Conservation (phyloP, 1,139 yeast species). For the Magnusiomyces magnusii region DNA sequence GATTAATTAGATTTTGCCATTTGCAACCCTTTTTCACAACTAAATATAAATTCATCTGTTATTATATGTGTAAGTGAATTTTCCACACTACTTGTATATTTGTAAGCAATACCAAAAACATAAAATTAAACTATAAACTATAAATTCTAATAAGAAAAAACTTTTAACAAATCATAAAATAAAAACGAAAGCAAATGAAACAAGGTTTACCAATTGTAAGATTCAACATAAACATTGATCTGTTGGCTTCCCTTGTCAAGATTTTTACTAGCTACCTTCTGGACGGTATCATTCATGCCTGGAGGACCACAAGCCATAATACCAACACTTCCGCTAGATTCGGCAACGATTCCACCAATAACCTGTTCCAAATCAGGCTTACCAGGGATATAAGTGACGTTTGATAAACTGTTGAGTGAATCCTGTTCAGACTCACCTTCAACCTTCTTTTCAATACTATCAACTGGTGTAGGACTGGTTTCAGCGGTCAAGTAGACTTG, state of each 20-base stretch:
- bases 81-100: too few species aligned
- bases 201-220: constrained; percentile 34
- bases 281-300: constrained; percentile 33
- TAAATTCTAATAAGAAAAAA: too few species aligned
- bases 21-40: too few species aligned
- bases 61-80: too few species aligned
- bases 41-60: too few species aligned
- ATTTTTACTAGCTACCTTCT: constrained; percentile 25
- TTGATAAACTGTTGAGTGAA: not conserved
- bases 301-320: constrained; percentile 37
- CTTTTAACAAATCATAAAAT: not conserved
- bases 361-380: constrained; percentile 10
- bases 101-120: too few species aligned
- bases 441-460: not conserved
- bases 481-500: constrained; percentile 28
- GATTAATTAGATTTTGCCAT: too few species aligned
- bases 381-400: not conserved
- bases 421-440: not conserved
- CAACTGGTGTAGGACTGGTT: not conserved
- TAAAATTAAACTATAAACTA: too few species aligned
- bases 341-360: constrained; percentile 3
- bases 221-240: constrained; percentile 37
- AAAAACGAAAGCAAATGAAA: not conserved
- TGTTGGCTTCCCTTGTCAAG: constrained; percentile 23
- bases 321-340: constrained; percentile 30